Evolutionary conservation across 345 rosid genomes (phyloP).

Genomic region (Odontarrhena argentea): DNA sequence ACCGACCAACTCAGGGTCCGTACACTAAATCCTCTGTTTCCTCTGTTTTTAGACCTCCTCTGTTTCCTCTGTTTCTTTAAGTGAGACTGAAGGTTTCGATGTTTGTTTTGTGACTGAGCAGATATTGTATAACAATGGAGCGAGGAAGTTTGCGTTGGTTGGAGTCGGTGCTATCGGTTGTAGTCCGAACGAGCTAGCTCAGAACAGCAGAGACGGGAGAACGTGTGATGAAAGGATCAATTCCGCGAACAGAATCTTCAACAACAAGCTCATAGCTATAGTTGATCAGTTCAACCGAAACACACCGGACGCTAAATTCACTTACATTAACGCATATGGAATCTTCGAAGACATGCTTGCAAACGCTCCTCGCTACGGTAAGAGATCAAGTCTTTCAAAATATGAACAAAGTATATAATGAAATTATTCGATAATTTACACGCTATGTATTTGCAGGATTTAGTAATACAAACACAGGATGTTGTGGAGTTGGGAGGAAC

Average conservation of each 20-base stretch:
- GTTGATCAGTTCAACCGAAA: conserved; percentile 65
- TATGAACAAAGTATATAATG: neutral
- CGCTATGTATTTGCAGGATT: conserved; percentile 47
- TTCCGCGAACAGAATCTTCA: conserved; percentile 73
- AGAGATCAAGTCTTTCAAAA: neutral
- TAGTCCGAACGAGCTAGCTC: conserved; percentile 82
- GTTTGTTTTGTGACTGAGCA: conserved; percentile 30
- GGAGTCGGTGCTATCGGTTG: conserved; percentile 90
- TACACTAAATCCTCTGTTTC: neutral
- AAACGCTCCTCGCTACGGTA: conserved; percentile 49
- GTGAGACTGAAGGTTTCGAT: neutral
- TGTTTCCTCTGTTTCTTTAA: neutral
- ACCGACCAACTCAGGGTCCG: conserved; percentile 65
- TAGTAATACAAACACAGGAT: conserved; percentile 55
- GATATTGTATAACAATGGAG: conserved; percentile 75
- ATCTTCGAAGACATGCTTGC: conserved; percentile 65
- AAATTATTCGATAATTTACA: neutral
- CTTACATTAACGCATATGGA: conserved; percentile 71
- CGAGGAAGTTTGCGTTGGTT: conserved; percentile 74
- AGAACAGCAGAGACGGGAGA: conserved; percentile 63
- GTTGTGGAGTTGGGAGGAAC: conserved; percentile 82
- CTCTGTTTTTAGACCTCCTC: neutral
- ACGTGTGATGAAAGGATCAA: conserved; percentile 71
- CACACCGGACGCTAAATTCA: conserved; percentile 61
- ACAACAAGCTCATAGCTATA: conserved; percentile 63